Evolutionary conservation across 306 rosid genomes (phyloP).

Genomic region (Glycyrrhiza uralensis): DNA sequence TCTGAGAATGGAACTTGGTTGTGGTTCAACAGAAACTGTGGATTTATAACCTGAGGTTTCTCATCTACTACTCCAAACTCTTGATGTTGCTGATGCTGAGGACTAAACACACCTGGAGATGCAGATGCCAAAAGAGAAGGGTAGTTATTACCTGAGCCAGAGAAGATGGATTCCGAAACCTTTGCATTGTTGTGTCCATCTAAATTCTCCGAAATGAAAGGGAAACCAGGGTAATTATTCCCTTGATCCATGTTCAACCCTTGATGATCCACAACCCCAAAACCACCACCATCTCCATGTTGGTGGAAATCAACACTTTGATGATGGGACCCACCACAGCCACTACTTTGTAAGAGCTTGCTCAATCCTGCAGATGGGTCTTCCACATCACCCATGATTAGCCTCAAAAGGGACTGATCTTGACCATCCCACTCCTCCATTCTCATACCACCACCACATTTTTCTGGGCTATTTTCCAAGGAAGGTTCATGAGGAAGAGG

Average conservation of each 20-base stretch:
- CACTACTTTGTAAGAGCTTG: constrained; percentile 62
- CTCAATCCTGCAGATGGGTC: constrained; percentile 85
- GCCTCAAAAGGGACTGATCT: constrained; percentile 75
- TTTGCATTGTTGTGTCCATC: constrained; percentile 31
- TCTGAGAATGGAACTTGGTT: constrained; percentile 61
- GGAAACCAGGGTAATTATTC: constrained; percentile 40
- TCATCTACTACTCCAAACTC: constrained; percentile 55
- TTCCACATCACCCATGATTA: constrained; percentile 85
- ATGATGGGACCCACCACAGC: constrained; percentile 27
- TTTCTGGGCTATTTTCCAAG: constrained; percentile 43
- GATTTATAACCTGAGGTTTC: constrained; percentile 67
- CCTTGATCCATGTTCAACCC: constrained; percentile 44
- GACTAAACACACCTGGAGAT: constrained; percentile 44
- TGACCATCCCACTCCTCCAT: constrained; percentile 96
- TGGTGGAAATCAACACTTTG: constrained; percentile 61
- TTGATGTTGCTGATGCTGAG: constrained; percentile 47
- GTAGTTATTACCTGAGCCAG: constrained; percentile 29
- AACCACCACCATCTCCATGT: too few relatives aligned
- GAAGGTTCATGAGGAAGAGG: constrained; percentile 20
- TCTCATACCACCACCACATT: constrained; percentile 63
- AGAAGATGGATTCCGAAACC: constrained; percentile 36
- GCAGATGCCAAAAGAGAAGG: constrained; percentile 36
- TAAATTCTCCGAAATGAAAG: constrained; percentile 22
- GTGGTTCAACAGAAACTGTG: constrained; percentile 56
- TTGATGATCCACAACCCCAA: constrained; percentile 59